Base-by-base conservation (phyloP, 371 early-diverging fungal genomes). In the Chytridiales sp. region DNA sequence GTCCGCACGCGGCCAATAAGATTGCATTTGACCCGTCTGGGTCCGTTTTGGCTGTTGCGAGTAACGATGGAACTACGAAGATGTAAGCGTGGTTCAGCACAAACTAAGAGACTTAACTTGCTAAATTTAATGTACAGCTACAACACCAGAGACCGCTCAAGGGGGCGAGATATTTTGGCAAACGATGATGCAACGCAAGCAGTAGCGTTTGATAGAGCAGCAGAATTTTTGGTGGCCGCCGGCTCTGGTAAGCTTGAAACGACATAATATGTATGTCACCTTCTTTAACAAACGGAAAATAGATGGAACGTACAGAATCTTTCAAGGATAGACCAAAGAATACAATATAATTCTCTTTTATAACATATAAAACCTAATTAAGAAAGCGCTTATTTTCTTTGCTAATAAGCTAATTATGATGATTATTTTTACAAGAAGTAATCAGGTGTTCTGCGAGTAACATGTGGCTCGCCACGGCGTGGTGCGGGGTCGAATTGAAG, bases 401-500 rank as follows among this genome's bases (percentile, higher is more conserved):
- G n/a, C n/a, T n/a, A n/a, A n/a, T n/a, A n/a, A n/a, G n/a, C n/a
- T n/a, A n/a, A n/a, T n/a, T n/a, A n/a, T n/a, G n/a, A 44, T 6
- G n/a, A 22, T 17, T 24, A 8, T 44, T 24, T 56, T 57, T 70
- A 99, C 83, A 97, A 79, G 84, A 97, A 97, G 78, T 97, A 99
- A 76, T 99, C 98, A 42, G 98, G 99, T n/a, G 98, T 98, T 61
- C 95, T 90, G 60, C 96, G 88, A 44, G 95, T 90, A 59, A 96
- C 95, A 70, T 95, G 94, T 32, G 97, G 97, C 72, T 99, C 98
- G 32, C 95, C 96, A 68, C 91, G 88, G 69, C 95, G 86, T 53
- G 99, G 98, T 44, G 99, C 97, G 44, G 98, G 98, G 69, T 99
- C 98, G 68, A 98, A 99, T 81, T 98, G 98, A 58, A 92, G 81